Evolutionary conservation across 2,329 filamentous ascomycete species (phyloP).

Genomic region (Chaetoscypha palmicola): DNA sequence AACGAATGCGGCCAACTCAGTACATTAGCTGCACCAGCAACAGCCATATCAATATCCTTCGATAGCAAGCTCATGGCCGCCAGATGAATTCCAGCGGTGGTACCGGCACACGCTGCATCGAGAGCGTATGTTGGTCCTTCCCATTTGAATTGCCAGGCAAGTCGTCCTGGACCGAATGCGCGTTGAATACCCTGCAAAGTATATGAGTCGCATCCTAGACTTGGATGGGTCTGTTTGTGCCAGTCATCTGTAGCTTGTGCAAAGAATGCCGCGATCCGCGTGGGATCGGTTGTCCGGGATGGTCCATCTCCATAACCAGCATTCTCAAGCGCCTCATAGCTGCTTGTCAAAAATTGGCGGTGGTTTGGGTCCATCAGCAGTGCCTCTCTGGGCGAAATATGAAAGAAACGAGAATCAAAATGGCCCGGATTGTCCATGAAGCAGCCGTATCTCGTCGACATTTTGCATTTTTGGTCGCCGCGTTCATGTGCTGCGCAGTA

Average conservation of each 20-base stretch:
- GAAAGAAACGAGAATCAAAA: conserved; percentile 75
- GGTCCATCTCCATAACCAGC: conserved; percentile 44
- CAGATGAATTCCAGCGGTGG: conserved; percentile 23
- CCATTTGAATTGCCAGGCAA: conserved; percentile 33
- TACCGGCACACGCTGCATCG: conserved; percentile 32
- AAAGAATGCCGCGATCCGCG: conserved; percentile 24
- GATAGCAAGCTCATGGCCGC: neutral
- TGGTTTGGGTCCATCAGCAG: conserved; percentile 74
- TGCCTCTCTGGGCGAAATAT: conserved; percentile 74
- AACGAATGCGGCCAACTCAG: conserved; percentile 4
- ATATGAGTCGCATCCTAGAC: conserved; percentile 7
- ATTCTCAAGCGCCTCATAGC: conserved; percentile 73
- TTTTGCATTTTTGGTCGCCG: conserved; percentile 69
- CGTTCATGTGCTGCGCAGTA: conserved; percentile 75
- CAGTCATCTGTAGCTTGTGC: conserved; percentile 8
- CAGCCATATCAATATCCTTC: conserved; percentile 10
- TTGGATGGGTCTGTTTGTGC: conserved; percentile 2
- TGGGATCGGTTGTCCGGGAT: conserved; percentile 36
- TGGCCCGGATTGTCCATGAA: conserved; percentile 61
- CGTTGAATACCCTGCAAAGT: conserved; percentile 5
- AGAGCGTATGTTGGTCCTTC: conserved; percentile 30
- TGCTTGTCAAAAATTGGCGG: conserved; percentile 63
- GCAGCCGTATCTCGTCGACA: conserved; percentile 48
- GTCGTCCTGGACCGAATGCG: conserved; percentile 16
- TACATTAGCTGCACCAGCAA: conserved; percentile 12